Evolutionary conservation across 345 rosid species (phyloP), one percentile per base, ranked within the genome.

Genomic region (Brassica incana): DNA sequence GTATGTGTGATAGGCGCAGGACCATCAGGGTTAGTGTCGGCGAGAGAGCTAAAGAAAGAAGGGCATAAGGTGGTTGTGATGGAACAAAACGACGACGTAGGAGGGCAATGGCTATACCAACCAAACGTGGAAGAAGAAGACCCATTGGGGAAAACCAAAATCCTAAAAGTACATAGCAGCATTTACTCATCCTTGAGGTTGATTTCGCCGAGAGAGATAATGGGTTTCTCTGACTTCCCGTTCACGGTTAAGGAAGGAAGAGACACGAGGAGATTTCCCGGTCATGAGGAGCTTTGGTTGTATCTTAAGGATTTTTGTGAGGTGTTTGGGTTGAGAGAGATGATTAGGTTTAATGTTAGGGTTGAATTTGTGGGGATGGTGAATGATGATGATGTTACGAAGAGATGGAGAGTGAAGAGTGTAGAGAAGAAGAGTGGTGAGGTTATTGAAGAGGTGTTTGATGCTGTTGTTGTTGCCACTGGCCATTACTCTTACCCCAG

Each of bases 1-100:
- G 97, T 94, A 3, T 92, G 98, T 63, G 98, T 94, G 54, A 90
- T 94, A 35, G 98, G 98, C 0, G 97, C 97, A 2, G 96, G 98
- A 38, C 91, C 97, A 0, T 84, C 97, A 18, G 98, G 98, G 59
- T 85, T 94, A 52, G 97, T 88, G 61, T 89, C 90, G 4, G 97
- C 92, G 12, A 87, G 95, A 79, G 97, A 94, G 88, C 78, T 94
- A 30, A 85, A 86, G 56, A 90, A 85, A 79, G 93, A 91, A 83
- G 97, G 95, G 8, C 97, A 92, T 65, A 67, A 4, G 0, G 95
- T 82, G 77, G 91, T 89, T 64, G 90, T 91, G 1, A 54, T 90
- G 81, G 97, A 94, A 72, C 97, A 92, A 81, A 90, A 83, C 80
- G 82, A 88, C 11, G 95, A 94, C 50, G 85, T 94, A 0, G 97